Evolutionary conservation across 2,329 filamentous ascomycete genomes (phyloP).

Genomic region (Fusarium domesticum): DNA sequence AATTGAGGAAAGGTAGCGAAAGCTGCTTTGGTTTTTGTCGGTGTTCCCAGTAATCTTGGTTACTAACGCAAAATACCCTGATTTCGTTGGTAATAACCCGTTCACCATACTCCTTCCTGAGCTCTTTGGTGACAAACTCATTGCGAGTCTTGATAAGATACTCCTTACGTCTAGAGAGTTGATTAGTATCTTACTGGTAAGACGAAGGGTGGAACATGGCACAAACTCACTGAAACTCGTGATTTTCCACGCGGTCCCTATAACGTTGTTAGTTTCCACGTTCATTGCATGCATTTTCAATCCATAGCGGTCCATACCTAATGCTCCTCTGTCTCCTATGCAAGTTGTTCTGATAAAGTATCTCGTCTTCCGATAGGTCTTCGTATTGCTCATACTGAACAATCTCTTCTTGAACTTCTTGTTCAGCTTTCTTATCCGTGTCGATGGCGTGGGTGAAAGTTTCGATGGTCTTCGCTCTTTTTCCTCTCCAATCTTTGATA

Average conservation of each 20-base stretch:
- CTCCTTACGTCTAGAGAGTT: conserved; percentile 29
- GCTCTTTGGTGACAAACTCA: conserved; percentile 27
- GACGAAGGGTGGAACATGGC: no score
- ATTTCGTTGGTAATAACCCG: conserved; percentile 24
- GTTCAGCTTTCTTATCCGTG: conserved; percentile 4
- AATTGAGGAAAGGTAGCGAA: conserved; percentile 31
- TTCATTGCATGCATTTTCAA: not conserved
- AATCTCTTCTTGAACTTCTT: conserved; percentile 7
- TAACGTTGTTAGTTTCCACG: not conserved
- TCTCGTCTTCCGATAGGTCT: conserved; percentile 13
- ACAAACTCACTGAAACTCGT: conserved; percentile 27
- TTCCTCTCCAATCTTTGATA: conserved; percentile 31
- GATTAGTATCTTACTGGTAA: not conserved
- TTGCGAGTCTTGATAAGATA: conserved; percentile 41
- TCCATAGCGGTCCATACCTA: not conserved
- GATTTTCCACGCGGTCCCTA: conserved; percentile 11
- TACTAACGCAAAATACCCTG: conserved; percentile 45
- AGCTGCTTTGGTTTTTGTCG: conserved; percentile 23
- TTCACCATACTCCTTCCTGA: conserved; percentile 31
- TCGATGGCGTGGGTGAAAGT: conserved; percentile 15
- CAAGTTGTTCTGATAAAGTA: not conserved
- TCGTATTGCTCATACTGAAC: conserved; percentile 4
- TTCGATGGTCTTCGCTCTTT: conserved; percentile 16
- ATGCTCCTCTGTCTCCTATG: not conserved
- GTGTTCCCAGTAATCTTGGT: conserved; percentile 40